Base-by-base conservation (phyloP, 1,139 yeast species). In the Zygosaccharomyces pseudobailii region DNA sequence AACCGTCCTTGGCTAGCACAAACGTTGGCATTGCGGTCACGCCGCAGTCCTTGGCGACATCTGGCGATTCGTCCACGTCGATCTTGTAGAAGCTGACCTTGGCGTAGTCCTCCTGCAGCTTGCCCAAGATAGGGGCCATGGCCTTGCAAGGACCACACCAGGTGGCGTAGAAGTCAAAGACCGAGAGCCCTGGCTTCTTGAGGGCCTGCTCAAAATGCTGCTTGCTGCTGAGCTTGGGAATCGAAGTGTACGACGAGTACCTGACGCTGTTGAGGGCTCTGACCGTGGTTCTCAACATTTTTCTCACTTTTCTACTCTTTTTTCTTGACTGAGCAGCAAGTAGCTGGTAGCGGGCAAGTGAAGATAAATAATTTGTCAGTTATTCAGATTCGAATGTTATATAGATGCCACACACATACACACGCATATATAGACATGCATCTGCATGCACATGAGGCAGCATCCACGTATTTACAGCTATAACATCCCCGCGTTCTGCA, bases 141-240 rank as follows among this genome's bases (percentile, higher is more conserved):
- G 86, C 86, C 68, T 84, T 85, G 72, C 96, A 88, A 37, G 96
- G 96, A 47, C 92, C 95, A 71, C 96, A 88, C 96, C 96, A 88
- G 44, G 84, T 79, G 45, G 96, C 96, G 63, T 78, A 84, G 68
- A 87, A 88, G 68, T 88, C 96, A 52, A 87, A 84, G 33, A 87
- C 79, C 39, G 85, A 80, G 57, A 83, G 72, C 40, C 73, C 73
- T 59, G 72, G 69, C 45, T 67, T 62, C 54, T 78, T 72, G 38
- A 78, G 73, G 13, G 47, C 47, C 25, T 69, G 70, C 33, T 72
- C 68, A 63, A 82, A 81, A 56, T 78, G 80, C 45, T 71, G 62
- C 38, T 69, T 57, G 31, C 43, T 35, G 4, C 42, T 42, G 40
- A 57, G 20, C 24, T 56, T 53, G 6, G 53, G 47, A 21, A 57